Percentiles rank a stretch among this genome's conserved stretches.
Evolutionary conservation across 495 filamentous ascomycete genomes (phyloP).

Genomic region (Annulohypoxylon stygium): DNA sequence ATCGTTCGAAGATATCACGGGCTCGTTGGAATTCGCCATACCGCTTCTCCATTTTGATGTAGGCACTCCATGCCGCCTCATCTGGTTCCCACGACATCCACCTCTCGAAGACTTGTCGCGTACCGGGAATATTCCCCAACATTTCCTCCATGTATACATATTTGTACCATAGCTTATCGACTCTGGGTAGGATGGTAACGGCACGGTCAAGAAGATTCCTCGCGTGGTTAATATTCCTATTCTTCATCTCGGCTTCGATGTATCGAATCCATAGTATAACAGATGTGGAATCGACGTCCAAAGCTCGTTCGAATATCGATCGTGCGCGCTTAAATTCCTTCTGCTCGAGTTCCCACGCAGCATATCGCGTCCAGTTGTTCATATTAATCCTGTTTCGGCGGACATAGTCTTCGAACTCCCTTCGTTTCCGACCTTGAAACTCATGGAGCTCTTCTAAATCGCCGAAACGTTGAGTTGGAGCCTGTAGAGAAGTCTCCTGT

Average conservation of each 20-base stretch:
- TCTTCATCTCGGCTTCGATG: conserved; percentile 96
- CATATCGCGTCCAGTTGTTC: conserved; percentile 99
- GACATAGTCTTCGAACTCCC: conserved; percentile 98
- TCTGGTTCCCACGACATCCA: conserved; percentile 99
- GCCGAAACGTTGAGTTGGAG: conserved; percentile 93
- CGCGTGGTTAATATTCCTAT: conserved; percentile 96
- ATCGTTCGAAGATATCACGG: conserved; percentile 86
- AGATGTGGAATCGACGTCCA: conserved; percentile 89
- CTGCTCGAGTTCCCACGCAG: conserved; percentile 96
- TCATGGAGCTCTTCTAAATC: conserved; percentile 99
- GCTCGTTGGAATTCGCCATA: conserved; percentile 91
- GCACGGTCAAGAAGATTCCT: conserved; percentile 94
- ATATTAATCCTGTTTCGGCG: conserved; percentile 94
- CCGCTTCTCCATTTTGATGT: conserved; percentile 96
- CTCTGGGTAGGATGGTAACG: conserved; percentile 88
- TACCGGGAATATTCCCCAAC: conserved; percentile 89
- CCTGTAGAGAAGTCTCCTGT: conserved; percentile 88
- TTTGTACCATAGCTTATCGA: conserved; percentile 98
- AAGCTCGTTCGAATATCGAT: conserved; percentile 94
- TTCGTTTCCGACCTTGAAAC: conserved; percentile 93
- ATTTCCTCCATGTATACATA: conserved; percentile 99
- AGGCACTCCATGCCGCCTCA: conserved; percentile 93
- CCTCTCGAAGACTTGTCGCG: conserved; percentile 93
- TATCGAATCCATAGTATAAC: conserved; percentile 90
- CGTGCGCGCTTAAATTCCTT: conserved; percentile 97